Percentiles rank a stretch among this genome's conserved stretches.
These are phyloP conservation scores for Hyaloperonospora brassicae DNA, from an alignment of 352 stramenopile species.

Conservation along the genomic window DNA sequence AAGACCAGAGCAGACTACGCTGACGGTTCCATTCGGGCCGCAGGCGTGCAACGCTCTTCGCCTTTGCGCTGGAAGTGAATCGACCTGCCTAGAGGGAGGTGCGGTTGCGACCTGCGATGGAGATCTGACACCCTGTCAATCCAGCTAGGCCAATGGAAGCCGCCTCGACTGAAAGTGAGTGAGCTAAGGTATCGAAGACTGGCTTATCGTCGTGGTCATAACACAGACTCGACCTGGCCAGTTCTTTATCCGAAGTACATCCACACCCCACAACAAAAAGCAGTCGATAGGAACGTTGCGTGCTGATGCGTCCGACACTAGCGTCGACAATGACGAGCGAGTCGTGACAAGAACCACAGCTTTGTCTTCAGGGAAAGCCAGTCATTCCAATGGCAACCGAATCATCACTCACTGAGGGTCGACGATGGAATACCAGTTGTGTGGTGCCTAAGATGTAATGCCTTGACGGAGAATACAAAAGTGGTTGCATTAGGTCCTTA, in stretches of 20 bases:
- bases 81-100: slow-evolving; percentile 64
- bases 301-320: slow-evolving; percentile 19
- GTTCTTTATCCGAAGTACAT: slow-evolving; percentile 51
- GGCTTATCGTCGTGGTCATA: slow-evolving; percentile 29
- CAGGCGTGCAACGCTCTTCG: slow-evolving; percentile 33
- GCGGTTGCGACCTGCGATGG: slow-evolving; percentile 56
- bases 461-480: too few species aligned
- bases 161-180: slow-evolving; percentile 41
- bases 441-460: slow-evolving; percentile 54
- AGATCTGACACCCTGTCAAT: slow-evolving; percentile 53
- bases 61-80: slow-evolving; percentile 27
- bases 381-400: neutral
- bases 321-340: slow-evolving; percentile 91
- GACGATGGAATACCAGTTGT: slow-evolving; percentile 93
- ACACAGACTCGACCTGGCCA: slow-evolving; percentile 46
- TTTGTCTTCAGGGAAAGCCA: neutral
- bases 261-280: slow-evolving; percentile 31
- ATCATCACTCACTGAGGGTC: slow-evolving; percentile 91
- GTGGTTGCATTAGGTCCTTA: too few species aligned
- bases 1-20: slow-evolving; percentile 32
- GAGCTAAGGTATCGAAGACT: slow-evolving; percentile 25
- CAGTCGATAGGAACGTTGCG: too few species aligned
- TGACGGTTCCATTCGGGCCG: slow-evolving; percentile 35
- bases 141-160: slow-evolving; percentile 43
- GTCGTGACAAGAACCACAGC: slow-evolving; percentile 94